These are phyloP conservation scores for Hondaea fermentalgiana DNA, from an alignment of 108 stramenopile genomes.

Conservation along the genomic window DNA sequence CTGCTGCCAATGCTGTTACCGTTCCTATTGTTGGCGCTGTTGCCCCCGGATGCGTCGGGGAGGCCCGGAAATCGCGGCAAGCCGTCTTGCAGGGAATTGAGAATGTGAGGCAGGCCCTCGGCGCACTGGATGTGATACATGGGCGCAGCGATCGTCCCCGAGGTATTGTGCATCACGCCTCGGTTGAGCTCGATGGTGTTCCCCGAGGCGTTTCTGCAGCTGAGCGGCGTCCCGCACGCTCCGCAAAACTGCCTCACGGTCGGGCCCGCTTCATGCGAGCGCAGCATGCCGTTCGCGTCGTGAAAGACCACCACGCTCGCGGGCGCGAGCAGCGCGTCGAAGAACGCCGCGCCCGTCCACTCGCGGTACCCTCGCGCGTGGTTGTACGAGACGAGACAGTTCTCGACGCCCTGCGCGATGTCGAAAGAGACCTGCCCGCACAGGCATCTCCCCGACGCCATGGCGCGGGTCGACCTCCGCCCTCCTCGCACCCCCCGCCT, in stretches of 20 bases:
- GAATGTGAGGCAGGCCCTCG: background rate
- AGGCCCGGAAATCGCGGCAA: background rate
- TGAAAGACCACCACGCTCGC: background rate
- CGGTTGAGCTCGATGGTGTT: background rate
- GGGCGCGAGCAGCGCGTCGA: background rate
- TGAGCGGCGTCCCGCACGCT: background rate
- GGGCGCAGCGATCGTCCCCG: background rate
- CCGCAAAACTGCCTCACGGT: background rate
- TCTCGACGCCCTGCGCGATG: background rate
- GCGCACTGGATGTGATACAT: conserved; percentile 1
- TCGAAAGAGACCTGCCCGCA: background rate
- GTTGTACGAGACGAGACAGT: background rate
- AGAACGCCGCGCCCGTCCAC: conserved; percentile 1
- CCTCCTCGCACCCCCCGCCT: too few relatives aligned
- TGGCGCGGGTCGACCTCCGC: too few relatives aligned
- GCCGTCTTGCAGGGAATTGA: background rate
- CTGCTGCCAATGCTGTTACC: too few relatives aligned
- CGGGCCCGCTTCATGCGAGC: background rate
- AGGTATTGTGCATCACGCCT: background rate
- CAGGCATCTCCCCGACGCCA: background rate
- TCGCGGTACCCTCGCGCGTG: background rate
- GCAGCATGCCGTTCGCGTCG: background rate
- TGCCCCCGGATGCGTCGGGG: background rate
- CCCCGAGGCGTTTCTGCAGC: background rate
- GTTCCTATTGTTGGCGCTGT: too few relatives aligned